Evolutionary conservation across 495 filamentous ascomycete species (phyloP).

Genomic region (Jackrogersella multiformis): DNA sequence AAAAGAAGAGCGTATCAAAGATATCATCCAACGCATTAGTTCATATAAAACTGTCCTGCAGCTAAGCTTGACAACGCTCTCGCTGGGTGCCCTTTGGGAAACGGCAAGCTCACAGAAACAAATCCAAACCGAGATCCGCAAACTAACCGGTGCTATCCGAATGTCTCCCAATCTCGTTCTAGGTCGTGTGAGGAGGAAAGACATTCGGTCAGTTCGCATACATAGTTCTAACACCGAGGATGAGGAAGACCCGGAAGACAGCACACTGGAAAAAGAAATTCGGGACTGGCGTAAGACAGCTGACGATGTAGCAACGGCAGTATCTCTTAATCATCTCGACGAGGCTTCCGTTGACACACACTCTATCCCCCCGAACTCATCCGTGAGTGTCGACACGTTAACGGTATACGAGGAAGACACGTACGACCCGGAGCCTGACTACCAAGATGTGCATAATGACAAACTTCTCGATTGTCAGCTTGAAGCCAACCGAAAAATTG

Average conservation of each 20-base stretch:
- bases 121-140: slow-evolving; percentile 37
- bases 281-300: slow-evolving; percentile 35
- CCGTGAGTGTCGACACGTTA: slow-evolving; percentile 25
- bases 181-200: background rate
- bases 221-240: background rate
- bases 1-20: slow-evolving; percentile 24
- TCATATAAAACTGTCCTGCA: slow-evolving; percentile 39
- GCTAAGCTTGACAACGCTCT: slow-evolving; percentile 34
- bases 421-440: slow-evolving; percentile 29
- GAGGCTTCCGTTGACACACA: slow-evolving; percentile 10
- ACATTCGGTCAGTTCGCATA: background rate
- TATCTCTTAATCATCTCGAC: slow-evolving; percentile 21
- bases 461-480: slow-evolving; percentile 26
- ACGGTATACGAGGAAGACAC: slow-evolving; percentile 25
- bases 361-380: background rate
- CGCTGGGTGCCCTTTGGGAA: slow-evolving; percentile 31
- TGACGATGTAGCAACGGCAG: slow-evolving; percentile 31
- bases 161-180: slow-evolving; percentile 12
- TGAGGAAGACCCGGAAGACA: slow-evolving; percentile 9
- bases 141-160: slow-evolving; percentile 29
- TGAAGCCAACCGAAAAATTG: slow-evolving; percentile 29
- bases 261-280: slow-evolving; percentile 27
- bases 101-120: slow-evolving; percentile 32
- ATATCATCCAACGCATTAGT: slow-evolving; percentile 30
- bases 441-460: slow-evolving; percentile 9